Evolutionary conservation across 805 yeast species (phyloP).

Genomic region (Metschnikowia proteae): DNA sequence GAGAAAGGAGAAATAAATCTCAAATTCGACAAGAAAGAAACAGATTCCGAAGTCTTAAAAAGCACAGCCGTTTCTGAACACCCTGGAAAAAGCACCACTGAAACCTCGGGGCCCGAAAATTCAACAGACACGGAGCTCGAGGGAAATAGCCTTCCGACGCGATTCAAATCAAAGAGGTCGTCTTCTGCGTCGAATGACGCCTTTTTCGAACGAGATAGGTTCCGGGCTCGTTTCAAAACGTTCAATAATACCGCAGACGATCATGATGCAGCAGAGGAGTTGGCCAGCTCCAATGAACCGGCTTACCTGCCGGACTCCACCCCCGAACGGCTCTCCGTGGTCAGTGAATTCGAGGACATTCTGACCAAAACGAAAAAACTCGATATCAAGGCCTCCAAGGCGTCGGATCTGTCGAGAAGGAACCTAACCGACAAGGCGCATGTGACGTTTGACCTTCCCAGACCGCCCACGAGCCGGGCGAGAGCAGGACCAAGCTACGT

Average conservation of each 20-base stretch:
- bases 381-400: slow-evolving; percentile 13
- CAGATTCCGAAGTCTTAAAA: too few relatives aligned
- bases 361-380: slow-evolving; percentile 38
- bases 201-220: slow-evolving; percentile 38
- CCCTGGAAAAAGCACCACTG: background rate
- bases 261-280: slow-evolving; percentile 3
- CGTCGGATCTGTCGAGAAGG: background rate
- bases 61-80: too few relatives aligned
- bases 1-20: too few relatives aligned
- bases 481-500: background rate
- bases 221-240: slow-evolving; percentile 35
- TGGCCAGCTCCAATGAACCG: background rate
- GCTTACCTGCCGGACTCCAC: background rate
- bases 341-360: slow-evolving; percentile 35
- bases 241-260: slow-evolving; percentile 22
- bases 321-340: slow-evolving; percentile 4
- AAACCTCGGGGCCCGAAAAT: background rate
- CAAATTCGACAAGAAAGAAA: too few relatives aligned
- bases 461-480: background rate
- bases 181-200: slow-evolving; percentile 40
- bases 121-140: slow-evolving; percentile 1
- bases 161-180: slow-evolving; percentile 28
- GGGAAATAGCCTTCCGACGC: background rate
- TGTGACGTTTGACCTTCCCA: background rate
- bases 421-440: background rate